Evolutionary conservation across 352 stramenopile genomes (phyloP), one percentile per base, ranked within the genome.

Genomic region (Globisporangium polare): DNA sequence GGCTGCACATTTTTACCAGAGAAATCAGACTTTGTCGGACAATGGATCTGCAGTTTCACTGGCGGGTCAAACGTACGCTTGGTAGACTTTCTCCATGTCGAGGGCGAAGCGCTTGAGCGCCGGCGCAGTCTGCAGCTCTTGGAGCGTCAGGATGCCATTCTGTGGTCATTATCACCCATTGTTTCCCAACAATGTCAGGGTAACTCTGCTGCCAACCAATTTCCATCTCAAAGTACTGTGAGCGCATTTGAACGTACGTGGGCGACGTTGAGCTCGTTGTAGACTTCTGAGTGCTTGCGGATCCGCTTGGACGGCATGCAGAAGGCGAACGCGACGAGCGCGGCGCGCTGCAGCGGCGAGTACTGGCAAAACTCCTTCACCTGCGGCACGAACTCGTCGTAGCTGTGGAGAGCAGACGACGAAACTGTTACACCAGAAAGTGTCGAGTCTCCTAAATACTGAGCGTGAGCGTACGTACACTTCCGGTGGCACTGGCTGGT

Each of bases 211-310:
- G 1, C 5, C 7, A 17, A 53, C 24, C 24, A 33, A 2, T 35
- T 53, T 37, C 13, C 18, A n/a, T 22, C 13, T 2, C 4, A 51
- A 26, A 54, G 15, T 18, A 37, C 17, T 42, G 20, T 63, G 33
- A 39, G 33, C 4, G 15, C 3, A 39, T 39, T 53, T 9, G 6
- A 54, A 7, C 74, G 45, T 68, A 86, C 77, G 54, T 90, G 82
- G 43, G 82, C 76, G 9, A 88, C 61, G 45, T 91, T 92, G 60
- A 93, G 79, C 39, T 92, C 80, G 53, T 93, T 90, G 68, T 92
- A 93, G 4, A 89, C 80, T 26, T 77, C 72, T 17, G 78, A 76
- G 50, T 90, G 82, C 5, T 75, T 60, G 31, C 68, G 60, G 27
- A 90, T 78, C 42, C 75, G 68, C 26, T 70, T 66, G 0, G 84